Base-by-base conservation (phyloP, 441 rosid species). In the Gossypium gossypioides region DNA sequence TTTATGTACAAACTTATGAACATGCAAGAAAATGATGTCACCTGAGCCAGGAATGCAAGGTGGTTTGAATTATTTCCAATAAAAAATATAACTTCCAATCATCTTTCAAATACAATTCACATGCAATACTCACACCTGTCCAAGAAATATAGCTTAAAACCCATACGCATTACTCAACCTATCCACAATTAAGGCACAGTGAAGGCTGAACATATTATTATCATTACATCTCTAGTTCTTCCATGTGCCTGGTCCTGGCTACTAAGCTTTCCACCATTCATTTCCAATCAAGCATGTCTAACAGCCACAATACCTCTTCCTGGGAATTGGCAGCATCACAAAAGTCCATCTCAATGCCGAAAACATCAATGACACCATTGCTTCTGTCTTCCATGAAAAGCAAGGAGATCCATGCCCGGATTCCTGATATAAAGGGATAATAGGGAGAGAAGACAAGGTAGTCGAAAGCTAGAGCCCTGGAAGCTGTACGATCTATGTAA, bases 261-360 rank as follows among this genome's bases (percentile, higher is more conserved):
- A 50, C 29, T 4, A 24, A 57, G 22, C 13, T 6, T 57, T 57
- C 68, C 60, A 24, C 16, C 70, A 46, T 78, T 90, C 84, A 93
- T 80, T 90, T 91, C 98, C 98, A 94, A 78, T 91, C 96, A 76
- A 91, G 90, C 87, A 94, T 84, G 83, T 90, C 91, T 44, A 94
- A 71, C 40, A 94, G 85, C 97, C 96, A 91, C 80, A 94, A 82
- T 44, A 94, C 93, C 86, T 88, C 93, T 7, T 90, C 95, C 80
- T 80, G 84, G 18, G 93, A 83, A 77, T 82, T 84, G 55, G 98
- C 96, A 76, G 85, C 88, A 77, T 89, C 92, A 55, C 86, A 84
- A 69, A 91, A 94, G 83, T 91, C 98, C 83, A 94, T 77, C 68
- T 91, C 93, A 10, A 94, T 87, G 60, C 96, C 98, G 3, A 88